Evolutionary conservation across 495 filamentous ascomycete genomes (phyloP), one percentile per base, ranked within the genome.

Genomic region (Penicillium bialowiezense): DNA sequence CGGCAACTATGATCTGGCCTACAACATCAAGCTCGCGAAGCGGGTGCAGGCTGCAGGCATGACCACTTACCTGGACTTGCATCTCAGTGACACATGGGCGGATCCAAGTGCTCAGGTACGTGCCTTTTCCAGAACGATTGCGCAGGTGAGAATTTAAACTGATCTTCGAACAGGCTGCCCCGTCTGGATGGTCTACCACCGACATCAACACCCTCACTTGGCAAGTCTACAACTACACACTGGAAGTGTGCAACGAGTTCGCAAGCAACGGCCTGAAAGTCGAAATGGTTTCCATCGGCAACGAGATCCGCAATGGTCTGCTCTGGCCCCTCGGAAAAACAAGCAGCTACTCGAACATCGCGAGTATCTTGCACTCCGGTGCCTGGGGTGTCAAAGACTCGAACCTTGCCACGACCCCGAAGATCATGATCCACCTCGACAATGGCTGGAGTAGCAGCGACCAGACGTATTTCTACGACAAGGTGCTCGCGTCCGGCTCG

Each of bases 361-460:
- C 81, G 0, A 64, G 62, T 3, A 62, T 88, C 18, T 70, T 88
- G 4, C 78, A 83, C 64, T 84, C 84, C 9, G 84, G 77, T 3
- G 75, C 81, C 0, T 75, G 71, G 54, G 84, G 78, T 5, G 72
- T 88, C 42, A 84, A 83, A 55, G 77, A 83, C 52, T 85, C 81
- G 23, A 69, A 67, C 3, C 72, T 85, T 0, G 62, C 68, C 23
- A 69, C 76, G 0, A 70, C 75, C 37, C 80, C 83, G 3, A 76
- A 81, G 51, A 85, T 87, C 55, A 67, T 88, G 77, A 78, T 88
- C 44, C 85, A 88, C 51, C 71, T 86, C 9, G 83, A 88, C 55
- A 82, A 87, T 54, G 83, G 85, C 38, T 89, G 83, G 81, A 74
- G 81, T 52, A 86, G 79, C 82, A 65, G 56, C 8, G 71, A 72